Conservation (phyloP, 768 basidiomycete genomes). For the Rhizopogon vesiculosus region DNA sequence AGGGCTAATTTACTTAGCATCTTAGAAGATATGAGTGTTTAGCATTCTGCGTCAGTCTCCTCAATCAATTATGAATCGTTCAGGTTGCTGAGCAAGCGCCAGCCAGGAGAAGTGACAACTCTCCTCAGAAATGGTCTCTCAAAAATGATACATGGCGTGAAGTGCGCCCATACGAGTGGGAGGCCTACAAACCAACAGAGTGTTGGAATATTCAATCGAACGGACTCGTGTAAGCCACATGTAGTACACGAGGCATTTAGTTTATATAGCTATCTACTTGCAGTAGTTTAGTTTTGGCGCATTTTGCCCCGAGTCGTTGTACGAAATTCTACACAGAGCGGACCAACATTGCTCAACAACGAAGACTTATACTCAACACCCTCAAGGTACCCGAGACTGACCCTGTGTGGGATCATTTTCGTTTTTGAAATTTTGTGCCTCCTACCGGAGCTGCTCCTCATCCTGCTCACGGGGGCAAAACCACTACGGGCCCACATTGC, state of each 20-base stretch:
- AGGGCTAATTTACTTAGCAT: conserved; percentile 43
- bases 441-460: conserved; percentile 9
- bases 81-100: conserved; percentile 49
- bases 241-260: no score
- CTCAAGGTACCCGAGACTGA: conserved; percentile 58
- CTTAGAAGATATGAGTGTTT: conserved; percentile 44
- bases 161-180: conserved; percentile 65
- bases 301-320: no score
- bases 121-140: conserved; percentile 47
- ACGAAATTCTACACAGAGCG: no score
- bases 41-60: neutral
- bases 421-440: conserved; percentile 22
- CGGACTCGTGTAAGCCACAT: no score
- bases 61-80: neutral
- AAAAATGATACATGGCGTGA: conserved; percentile 59
- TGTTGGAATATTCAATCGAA: no score
- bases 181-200: conserved; percentile 39
- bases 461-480: conserved; percentile 6
- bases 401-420: conserved; percentile 57
- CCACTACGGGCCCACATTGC: conserved; percentile 7
- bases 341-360: conserved; percentile 44
- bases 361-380: conserved; percentile 40
- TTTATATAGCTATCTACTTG: no score
- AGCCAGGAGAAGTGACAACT: conserved; percentile 31
- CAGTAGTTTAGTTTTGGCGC: no score